Conservation (phyloP, 139 green algal genomes). For the Klebsormidium nitens region DNA sequence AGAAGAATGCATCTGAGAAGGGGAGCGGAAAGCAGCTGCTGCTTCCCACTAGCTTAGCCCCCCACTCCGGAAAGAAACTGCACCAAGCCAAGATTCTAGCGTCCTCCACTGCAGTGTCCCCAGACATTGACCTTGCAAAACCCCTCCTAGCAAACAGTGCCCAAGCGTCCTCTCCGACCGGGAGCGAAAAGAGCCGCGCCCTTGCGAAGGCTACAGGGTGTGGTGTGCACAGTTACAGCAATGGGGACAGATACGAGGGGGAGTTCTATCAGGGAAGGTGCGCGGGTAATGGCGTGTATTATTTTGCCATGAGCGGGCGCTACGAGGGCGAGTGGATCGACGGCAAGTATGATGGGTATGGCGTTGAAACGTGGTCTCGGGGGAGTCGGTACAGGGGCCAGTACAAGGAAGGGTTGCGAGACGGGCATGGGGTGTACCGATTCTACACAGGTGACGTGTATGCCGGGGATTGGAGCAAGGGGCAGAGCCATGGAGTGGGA, state of each 20-base stretch:
- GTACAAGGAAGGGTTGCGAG: constrained; percentile 26
- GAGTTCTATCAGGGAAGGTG: constrained; percentile 36
- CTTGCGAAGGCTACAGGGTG: no score
- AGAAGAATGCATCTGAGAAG: no score
- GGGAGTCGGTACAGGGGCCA: constrained; percentile 37
- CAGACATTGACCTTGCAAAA: no score
- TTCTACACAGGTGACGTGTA: constrained; percentile 43
- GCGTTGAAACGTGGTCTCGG: constrained; percentile 33
- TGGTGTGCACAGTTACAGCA: constrained; percentile 29
- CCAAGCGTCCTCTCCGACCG: no score
- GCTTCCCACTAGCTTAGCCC: no score
- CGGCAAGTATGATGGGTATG: constrained; percentile 38
- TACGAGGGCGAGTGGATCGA: constrained; percentile 40
- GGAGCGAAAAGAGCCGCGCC: no score
- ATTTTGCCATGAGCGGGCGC: constrained; percentile 24
- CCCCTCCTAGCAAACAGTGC: no score
- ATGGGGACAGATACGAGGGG: constrained; percentile 37
- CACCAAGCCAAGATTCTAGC: no score
- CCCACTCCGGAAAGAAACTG: no score
- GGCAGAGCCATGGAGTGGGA: constrained; percentile 38
- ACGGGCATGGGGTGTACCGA: constrained; percentile 37
- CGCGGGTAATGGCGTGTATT: constrained; percentile 27
- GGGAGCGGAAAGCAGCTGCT: no score
- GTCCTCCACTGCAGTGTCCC: no score
- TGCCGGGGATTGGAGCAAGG: constrained; percentile 25